Conservation (phyloP, 768 basidiomycete genomes). For the Lepiota venenata region DNA sequence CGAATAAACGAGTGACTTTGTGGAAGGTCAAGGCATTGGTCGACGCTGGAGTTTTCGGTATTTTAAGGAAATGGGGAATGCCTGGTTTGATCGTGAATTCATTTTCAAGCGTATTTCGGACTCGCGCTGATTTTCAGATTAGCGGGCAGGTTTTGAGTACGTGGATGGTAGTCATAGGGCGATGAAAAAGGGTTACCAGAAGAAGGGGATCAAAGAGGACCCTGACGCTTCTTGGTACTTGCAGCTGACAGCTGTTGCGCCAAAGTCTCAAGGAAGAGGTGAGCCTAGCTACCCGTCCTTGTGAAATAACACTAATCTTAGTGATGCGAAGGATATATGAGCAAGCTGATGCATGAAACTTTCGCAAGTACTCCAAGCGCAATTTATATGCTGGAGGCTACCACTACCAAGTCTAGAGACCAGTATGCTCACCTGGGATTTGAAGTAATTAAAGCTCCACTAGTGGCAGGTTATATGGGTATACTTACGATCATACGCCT, state of each 20-base stretch:
- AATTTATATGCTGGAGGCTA: slow-evolving; percentile 25
- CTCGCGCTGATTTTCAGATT: neutral
- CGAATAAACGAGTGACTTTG: slow-evolving; percentile 19
- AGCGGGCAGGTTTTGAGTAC: slow-evolving; percentile 23
- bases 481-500: neutral
- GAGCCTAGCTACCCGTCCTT: neutral
- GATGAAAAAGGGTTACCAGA: slow-evolving; percentile 18
- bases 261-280: slow-evolving; percentile 27
- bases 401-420: slow-evolving; percentile 24
- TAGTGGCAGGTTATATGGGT: neutral
- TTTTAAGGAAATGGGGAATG: slow-evolving; percentile 20
- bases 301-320: neutral
- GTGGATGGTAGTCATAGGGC: slow-evolving; percentile 14
- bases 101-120: neutral
- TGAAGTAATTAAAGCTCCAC: slow-evolving; percentile 17
- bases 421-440: slow-evolving; percentile 29
- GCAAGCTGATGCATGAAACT: slow-evolving; percentile 25
- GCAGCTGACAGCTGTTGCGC: slow-evolving; percentile 22
- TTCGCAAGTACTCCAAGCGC: slow-evolving; percentile 20
- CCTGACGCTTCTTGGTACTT: slow-evolving; percentile 28
- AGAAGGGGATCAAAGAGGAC: slow-evolving; percentile 14
- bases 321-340: slow-evolving; percentile 22
- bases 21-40: slow-evolving; percentile 20
- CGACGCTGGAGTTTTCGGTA: slow-evolving; percentile 15
- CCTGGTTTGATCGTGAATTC: slow-evolving; percentile 17